Evolutionary conservation across 2,329 filamentous ascomycete genomes (phyloP), one percentile per base, ranked within the genome.

Genomic region (Pseudogymnoascus sp.): DNA sequence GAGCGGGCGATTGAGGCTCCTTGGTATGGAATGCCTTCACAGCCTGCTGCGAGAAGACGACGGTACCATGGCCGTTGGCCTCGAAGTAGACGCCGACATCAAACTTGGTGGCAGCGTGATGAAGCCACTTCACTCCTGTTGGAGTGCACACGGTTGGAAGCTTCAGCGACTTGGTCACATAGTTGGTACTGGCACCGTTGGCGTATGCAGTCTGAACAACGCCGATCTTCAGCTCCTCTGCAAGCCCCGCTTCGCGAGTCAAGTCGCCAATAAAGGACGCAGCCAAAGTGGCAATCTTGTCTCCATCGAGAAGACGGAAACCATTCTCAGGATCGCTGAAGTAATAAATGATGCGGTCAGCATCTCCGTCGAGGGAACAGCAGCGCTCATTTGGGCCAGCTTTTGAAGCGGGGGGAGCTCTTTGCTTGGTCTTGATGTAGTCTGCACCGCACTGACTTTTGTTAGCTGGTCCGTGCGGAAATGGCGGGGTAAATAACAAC

Each of bases 41-140:
- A 3, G 93, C 93, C 65, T 90, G 87, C 65, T 89, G 85, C 0
- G 91, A 96, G 82, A 99, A 99, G 63, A 98, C 88, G 37, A 98
- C 90, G 8, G 95, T 99, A 69, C 95, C 95, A 77, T 99, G 95
- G 31, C 95, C 95, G 75, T 99, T 99, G 68, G 95, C 95, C 80
- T 99, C 95, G 73, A 99, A 99, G 80, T 99, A 99, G 62, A 98
- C 92, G 64, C 95, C 95, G 63, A 98, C 88, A 72, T 99, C 95
- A 71, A 96, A 96, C 69, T 93, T 90, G 72, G 90, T 87, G 41
- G 95, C 95, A n/a, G 92, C 95, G 74, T 98, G 95, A 78, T 99
- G 95, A 67, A 99, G 84, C 78, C 97, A 90, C 82, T 99, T 99
- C 67, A 99, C 95, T 69, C 95, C 95, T 0, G 95, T 99, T 13